Base-by-base conservation (phyloP, 2,329 filamentous ascomycete species). In the Venturia nashicola region DNA sequence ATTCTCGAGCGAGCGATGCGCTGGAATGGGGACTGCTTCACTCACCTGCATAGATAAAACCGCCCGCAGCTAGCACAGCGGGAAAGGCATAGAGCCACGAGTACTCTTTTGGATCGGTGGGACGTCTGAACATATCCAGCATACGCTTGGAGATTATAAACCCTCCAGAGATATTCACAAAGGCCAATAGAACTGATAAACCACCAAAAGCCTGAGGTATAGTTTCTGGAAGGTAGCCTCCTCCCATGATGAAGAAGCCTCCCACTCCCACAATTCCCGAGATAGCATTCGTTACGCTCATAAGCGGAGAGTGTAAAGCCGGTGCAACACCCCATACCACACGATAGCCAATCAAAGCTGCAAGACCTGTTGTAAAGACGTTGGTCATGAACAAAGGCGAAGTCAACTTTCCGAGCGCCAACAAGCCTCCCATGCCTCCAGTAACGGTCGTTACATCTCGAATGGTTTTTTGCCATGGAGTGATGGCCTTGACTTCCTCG, bases 201-300 rank as follows among this genome's bases (percentile, higher is more conserved):
- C 91, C 89, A 63, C 91, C 91, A 43, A 96, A 84, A 2, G 78
- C 75, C 72, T 96, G 90, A 0, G 91, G 91, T 6, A 95, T 79
- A 0, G 90, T 95, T 69, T 86, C 70, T 8, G 73, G 73, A 0
- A 75, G 65, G 40, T 70, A 72, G 14, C 90, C 90, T 39, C 91
- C 91, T 14, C 91, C 91, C 77, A 96, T 87, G 63, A 96, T 86
- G 76, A 95, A 96, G 67, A 96, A 81, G 14, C 91, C 91, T 36
- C 91, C 91, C 66, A 96, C 82, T 65, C 91, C 91, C 39, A 96
- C 91, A 88, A 96, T 77, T 75, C 88, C 90, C 40, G 90, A 94
- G 69, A 96, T 96, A 36, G 91, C 91, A 72, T 96, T 96, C 8
- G 91, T 96, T 43, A 95, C 91, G 68, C 88, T 92, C 91, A 96